Percentiles rank a stretch among this genome's conserved stretches.
These are phyloP conservation scores for Linnemannia exigua DNA, from an alignment of 192 early-diverging fungal genomes.

Conservation along the genomic window DNA sequence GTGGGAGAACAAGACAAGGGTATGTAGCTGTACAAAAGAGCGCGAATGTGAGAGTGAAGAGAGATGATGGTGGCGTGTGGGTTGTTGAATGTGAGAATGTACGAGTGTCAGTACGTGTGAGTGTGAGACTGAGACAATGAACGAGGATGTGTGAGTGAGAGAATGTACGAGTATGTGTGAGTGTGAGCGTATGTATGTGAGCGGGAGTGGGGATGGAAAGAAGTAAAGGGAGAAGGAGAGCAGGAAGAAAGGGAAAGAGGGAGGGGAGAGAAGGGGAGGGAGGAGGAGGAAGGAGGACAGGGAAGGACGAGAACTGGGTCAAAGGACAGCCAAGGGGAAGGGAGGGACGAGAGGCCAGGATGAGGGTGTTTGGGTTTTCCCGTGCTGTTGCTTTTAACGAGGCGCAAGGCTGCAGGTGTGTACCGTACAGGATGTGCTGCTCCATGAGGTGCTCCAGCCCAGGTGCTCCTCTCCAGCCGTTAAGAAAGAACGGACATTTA, in stretches of 20 bases:
- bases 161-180: not conserved
- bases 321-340: not conserved
- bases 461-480: too few species aligned
- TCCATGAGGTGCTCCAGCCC: too few species aligned
- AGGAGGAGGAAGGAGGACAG: not conserved
- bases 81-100: not conserved
- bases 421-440: too few species aligned
- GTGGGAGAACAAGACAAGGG: not conserved
- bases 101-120: too few species aligned
- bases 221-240: not conserved
- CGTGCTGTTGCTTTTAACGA: too few species aligned
- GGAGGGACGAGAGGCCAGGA: not conserved
- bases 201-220: not conserved
- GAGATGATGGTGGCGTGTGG: not conserved
- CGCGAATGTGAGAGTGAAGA: not conserved
- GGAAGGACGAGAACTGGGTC: not conserved
- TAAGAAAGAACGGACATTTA: too few species aligned
- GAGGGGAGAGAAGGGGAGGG: not conserved
- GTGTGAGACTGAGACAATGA: not conserved
- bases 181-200: too few species aligned
- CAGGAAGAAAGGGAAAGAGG: not conserved
- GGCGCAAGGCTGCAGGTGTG: too few species aligned
- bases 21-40: not conserved
- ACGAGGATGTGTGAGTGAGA: not conserved
- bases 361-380: too few species aligned